A percentile compares a stretch with the other conserved stretches of the same genome.
Evolutionary conservation across 805 yeast species (phyloP).

Genomic region (Metschnikowia noctiluminum): DNA sequence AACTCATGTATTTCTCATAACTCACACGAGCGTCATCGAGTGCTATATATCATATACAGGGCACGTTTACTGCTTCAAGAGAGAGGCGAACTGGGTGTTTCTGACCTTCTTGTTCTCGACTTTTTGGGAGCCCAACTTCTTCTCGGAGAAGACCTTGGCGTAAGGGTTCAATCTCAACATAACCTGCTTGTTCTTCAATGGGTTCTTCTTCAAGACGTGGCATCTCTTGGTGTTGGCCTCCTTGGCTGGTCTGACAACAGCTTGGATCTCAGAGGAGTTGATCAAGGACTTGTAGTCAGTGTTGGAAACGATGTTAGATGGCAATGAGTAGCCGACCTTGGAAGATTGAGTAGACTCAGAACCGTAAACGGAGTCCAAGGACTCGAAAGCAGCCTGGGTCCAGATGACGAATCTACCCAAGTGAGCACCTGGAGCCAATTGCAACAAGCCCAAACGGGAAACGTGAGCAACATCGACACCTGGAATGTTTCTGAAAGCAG

Average conservation of each 20-base stretch:
- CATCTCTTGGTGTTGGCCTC: conserved; percentile 94
- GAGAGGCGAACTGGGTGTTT: conserved; percentile 69
- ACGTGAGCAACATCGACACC: conserved; percentile 98
- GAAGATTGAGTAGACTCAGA: conserved; percentile 79
- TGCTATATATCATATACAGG: background rate
- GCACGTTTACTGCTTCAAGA: conserved; percentile 49
- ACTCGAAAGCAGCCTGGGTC: conserved; percentile 98
- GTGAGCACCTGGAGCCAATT: conserved; percentile 99
- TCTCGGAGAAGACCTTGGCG: conserved; percentile 94
- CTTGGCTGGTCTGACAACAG: conserved; percentile 95
- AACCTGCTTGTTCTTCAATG: conserved; percentile 98
- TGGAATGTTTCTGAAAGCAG: conserved; percentile 99
- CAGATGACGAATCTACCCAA: conserved; percentile 99
- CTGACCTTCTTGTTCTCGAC: conserved; percentile 57
- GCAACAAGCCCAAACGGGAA: conserved; percentile 88
- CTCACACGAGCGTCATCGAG: conserved; percentile 5
- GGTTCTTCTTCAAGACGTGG: conserved; percentile 86
- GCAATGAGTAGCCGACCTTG: conserved; percentile 88
- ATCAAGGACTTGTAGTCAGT: conserved; percentile 95
- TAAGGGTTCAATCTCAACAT: conserved; percentile 98
- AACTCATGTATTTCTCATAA: conserved; percentile 8
- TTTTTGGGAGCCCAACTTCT: conserved; percentile 85
- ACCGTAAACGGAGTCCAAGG: conserved; percentile 97
- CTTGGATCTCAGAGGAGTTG: conserved; percentile 98
- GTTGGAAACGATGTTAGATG: conserved; percentile 91